A percentile compares a stretch with the other conserved stretches of the same genome.
These are phyloP conservation scores for Rugonectria rugulosa DNA, from an alignment of 2,329 filamentous ascomycete species.

Conservation along the genomic window DNA sequence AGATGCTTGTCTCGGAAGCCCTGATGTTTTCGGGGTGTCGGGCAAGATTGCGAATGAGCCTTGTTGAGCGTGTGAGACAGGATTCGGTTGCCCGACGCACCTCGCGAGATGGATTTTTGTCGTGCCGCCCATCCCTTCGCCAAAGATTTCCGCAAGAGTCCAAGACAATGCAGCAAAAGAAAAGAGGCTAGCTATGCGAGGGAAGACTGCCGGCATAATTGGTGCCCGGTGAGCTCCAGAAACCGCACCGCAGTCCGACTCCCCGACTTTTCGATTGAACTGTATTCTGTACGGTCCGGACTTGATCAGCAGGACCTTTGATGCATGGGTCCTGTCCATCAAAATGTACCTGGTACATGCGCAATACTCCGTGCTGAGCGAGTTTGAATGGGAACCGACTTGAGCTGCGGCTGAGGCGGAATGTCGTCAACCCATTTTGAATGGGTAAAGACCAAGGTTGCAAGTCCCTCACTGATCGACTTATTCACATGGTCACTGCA, in stretches of 20 bases:
- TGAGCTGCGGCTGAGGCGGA: slow-evolving; percentile 26
- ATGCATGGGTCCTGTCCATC: slow-evolving; percentile 13
- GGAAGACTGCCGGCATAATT: neutral
- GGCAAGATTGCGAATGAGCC: slow-evolving; percentile 2
- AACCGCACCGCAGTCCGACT: slow-evolving; percentile 8
- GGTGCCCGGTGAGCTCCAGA: slow-evolving; percentile 1
- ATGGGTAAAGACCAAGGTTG: too few species aligned
- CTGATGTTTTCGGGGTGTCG: slow-evolving; percentile 18
- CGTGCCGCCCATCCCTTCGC: neutral
- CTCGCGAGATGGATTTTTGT: neutral
- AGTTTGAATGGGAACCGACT: too few species aligned
- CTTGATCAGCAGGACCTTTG: slow-evolving; percentile 21
- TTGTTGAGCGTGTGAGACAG: slow-evolving; percentile 17
- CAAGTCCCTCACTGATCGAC: too few species aligned
- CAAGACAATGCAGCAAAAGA: slow-evolving; percentile 5
- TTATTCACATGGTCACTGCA: neutral
- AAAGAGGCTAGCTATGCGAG: neutral
- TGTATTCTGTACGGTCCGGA: too few species aligned
- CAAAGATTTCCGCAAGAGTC: slow-evolving; percentile 1
- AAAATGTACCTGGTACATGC: slow-evolving; percentile 8
- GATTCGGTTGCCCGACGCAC: slow-evolving; percentile 18
- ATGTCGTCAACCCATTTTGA: slow-evolving; percentile 13
- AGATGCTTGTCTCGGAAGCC: slow-evolving; percentile 5
- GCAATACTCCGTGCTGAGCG: neutral
- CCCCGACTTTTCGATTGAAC: slow-evolving; percentile 20